A percentile compares a stretch with the other conserved stretches of the same genome.
Evolutionary conservation across 1,139 yeast species (phyloP).

Genomic region (Suhomyces kunorum): DNA sequence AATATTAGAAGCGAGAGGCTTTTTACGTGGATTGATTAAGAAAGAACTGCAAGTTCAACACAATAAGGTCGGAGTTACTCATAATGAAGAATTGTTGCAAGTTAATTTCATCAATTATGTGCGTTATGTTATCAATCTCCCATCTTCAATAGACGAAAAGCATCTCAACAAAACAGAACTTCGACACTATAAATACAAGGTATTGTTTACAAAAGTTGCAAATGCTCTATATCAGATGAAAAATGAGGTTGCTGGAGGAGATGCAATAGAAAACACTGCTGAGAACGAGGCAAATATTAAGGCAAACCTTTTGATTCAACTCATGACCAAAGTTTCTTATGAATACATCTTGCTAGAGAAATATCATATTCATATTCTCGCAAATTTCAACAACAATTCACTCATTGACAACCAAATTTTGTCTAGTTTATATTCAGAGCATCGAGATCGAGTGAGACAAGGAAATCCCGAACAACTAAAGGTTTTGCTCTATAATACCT

Average conservation of each 20-base stretch:
- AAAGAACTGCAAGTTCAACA: conserved; percentile 9
- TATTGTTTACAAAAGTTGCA: conserved; percentile 29
- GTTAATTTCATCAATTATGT: conserved; percentile 42
- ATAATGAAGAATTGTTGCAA: conserved; percentile 43
- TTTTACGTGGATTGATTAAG: conserved; percentile 31
- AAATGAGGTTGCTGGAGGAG: conserved; percentile 35
- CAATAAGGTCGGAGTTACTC: conserved; percentile 11
- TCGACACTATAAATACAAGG: conserved; percentile 35
- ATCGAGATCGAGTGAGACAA: conserved; percentile 18
- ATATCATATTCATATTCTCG: conserved; percentile 41
- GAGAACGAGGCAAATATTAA: conserved; percentile 10
- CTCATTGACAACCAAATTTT: conserved; percentile 31
- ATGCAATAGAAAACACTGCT: conserved; percentile 16
- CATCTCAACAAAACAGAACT: conserved; percentile 25
- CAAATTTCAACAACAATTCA: conserved; percentile 38
- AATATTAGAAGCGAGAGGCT: conserved; percentile 30
- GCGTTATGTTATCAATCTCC: conserved; percentile 37
- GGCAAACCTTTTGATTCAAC: conserved; percentile 29
- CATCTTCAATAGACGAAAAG: conserved; percentile 19
- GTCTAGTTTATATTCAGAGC: conserved; percentile 26
- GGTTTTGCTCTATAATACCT: conserved; percentile 37
- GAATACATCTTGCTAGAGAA: conserved; percentile 46
- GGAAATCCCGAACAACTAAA: conserved; percentile 22
- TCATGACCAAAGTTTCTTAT: conserved; percentile 40
- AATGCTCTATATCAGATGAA: conserved; percentile 29